Base-by-base conservation (phyloP, 306 rosid species). In the Fagus crenata region DNA sequence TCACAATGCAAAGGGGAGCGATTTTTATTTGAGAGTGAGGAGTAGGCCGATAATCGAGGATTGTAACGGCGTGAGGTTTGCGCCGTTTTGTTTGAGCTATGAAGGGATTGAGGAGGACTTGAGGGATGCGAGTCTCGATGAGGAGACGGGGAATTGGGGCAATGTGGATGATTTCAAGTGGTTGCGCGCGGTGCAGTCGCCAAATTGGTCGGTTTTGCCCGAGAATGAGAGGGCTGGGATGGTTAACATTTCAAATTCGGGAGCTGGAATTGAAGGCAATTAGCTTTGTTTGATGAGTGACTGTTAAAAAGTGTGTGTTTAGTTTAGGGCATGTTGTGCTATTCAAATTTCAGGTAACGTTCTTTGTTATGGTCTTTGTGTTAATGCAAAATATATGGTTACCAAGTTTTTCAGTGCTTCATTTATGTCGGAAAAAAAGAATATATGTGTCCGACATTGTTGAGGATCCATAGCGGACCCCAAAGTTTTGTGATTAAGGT, bases 11-110 rank as follows among this genome's bases (percentile, higher is more conserved):
- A 90, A 78, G 18, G 64, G 46, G 37, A 79, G 87, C 32, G 96
- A 87, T 78, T 90, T 95, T 76, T 92, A 90, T 65, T 81, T 95
- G 67, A 90, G 96, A 77, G 98, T 95, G 73, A 89, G 97, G 83
- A 95, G 97, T 79, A 61, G 97, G 75, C 98, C 98, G 0, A 95
- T 95, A 71, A 91, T 95, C 15, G 94, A 93, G 86, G 91, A 90
- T 75, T 71, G 85, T 67, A 54, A 46, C 17, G 77, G 86, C 1
- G 89, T 94, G 59, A 84, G 96, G 83, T 92, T 94, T 28, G 94
- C 92, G 5, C 97, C 97, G 0, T 92, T 88, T 53, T 85, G 87
- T 87, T 87, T 92, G 92, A 83, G 84, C 14, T 95, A 95, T 39
- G 39, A 71, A 72, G 93, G 90, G 70, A 87, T 92, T 51, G 88